Percentiles rank a stretch among this genome's conserved stretches.
Conservation (phyloP, 2,329 filamentous ascomycete species). For the Paraphaeosphaeria minitans region DNA sequence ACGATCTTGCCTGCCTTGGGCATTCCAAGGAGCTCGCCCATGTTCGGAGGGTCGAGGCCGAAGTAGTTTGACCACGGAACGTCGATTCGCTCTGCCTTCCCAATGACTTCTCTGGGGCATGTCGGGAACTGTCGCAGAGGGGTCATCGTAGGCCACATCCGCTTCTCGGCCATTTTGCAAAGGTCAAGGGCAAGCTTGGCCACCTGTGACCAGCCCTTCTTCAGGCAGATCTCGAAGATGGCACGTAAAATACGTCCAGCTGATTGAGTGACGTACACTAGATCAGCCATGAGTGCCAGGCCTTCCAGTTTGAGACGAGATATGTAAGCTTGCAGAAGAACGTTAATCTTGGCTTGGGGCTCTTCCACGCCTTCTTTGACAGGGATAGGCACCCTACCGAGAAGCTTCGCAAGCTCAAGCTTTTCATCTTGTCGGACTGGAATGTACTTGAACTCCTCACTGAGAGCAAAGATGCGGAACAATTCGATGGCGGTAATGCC, state of each 20-base stretch:
- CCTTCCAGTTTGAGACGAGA: constrained; percentile 93
- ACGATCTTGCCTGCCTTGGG: constrained; percentile 86
- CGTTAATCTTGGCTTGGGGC: constrained; percentile 96
- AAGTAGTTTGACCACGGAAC: constrained; percentile 94
- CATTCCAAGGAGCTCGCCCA: constrained; percentile 92
- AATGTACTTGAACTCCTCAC: constrained; percentile 98
- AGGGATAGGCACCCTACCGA: constrained; percentile 88
- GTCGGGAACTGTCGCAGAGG: constrained; percentile 81
- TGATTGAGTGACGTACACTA: constrained; percentile 98
- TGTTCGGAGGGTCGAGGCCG: constrained; percentile 91
- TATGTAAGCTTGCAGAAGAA: constrained; percentile 94
- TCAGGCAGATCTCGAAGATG: constrained; percentile 95
- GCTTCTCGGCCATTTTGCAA: constrained; percentile 99
- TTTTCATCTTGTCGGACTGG: constrained; percentile 98
- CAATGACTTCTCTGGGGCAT: constrained; percentile 85
- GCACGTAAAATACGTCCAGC: constrained; percentile 94
- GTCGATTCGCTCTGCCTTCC: constrained; percentile 93
- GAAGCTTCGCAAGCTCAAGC: constrained; percentile 88
- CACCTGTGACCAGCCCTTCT: constrained; percentile 94
- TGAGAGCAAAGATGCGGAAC: constrained; percentile 94
- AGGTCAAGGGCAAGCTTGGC: constrained; percentile 90
- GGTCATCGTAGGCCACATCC: constrained; percentile 99
- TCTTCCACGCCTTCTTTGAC: constrained; percentile 98
- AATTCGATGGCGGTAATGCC: constrained; percentile 93
- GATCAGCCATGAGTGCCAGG: constrained; percentile 93